Base-by-base conservation (phyloP, 768 basidiomycete species). In the Artomyces pyxidatus region DNA sequence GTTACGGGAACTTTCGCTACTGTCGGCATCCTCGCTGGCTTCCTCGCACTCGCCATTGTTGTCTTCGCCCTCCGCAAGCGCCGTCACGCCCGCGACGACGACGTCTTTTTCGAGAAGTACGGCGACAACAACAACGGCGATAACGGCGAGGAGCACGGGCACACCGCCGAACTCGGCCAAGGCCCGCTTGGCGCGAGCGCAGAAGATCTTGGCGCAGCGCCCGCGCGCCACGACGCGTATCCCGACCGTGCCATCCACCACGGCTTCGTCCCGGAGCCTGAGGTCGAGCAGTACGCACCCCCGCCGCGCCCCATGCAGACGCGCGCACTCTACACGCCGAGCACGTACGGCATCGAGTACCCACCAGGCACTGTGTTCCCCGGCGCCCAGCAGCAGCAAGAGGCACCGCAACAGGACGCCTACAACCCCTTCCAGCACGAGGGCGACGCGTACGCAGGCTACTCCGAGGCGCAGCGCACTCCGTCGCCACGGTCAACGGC, bases 1-100 rank as follows among this genome's bases (percentile, higher is more conserved):
- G 55, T 51, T 23, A 53, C 58, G n/a, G 63, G 58, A 25, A 52
- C 61, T 7, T 53, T 68, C 46, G 55, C 58, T 25, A 30, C 57
- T n/a, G 9, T 55, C 37, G 59, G 57, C 28, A 35, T 61, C 37
- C 21, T 59, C 14, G 40, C 49, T 4, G 40, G 41, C 21, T 41
- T 63, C 29, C 29, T 45, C 19, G 16, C n/a, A 22, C 5, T 46
- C 4, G 11, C 48, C 1, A 30, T 7, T 3, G 17, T 14, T 6
- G 17, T 47, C 6, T 19, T 22, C 10, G 0, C 45, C 3, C 0
- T 38, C 16, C 47, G 21, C 17, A 47, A 48, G 10, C 42, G 42
- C 10, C 54, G 54, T 30, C 26, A 14, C 16, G 17, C 40, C 4
- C 12, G 7, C 4, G 42, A 42, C 6, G 42, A 45, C 2, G 46